phyloP scores from a whole-genome alignment of 495 filamentous ascomycete species.

The Aspergillus diversus region DNA sequence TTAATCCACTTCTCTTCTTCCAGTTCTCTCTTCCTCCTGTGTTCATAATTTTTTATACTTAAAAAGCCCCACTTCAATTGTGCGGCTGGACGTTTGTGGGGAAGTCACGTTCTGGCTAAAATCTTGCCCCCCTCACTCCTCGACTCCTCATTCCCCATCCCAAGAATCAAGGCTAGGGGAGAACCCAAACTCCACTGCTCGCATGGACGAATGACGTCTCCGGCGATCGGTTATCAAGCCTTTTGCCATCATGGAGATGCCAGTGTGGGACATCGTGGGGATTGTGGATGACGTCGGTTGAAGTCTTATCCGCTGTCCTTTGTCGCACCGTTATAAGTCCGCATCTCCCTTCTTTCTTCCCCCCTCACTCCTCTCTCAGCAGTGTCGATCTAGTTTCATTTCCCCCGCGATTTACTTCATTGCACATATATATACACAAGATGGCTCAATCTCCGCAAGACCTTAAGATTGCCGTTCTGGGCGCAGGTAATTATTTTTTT shows the following conservation, averaged over 20 bases:
- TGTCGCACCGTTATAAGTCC: conserved; percentile 9
- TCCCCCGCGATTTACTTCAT: background rate
- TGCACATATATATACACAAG: conserved; percentile 6
- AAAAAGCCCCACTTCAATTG: too few species aligned
- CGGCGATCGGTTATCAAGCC: background rate
- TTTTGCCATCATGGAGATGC: conserved; percentile 5
- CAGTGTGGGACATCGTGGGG: conserved; percentile 28
- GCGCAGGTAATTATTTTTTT: conserved; percentile 33
- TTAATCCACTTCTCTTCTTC: background rate
- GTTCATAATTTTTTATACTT: too few species aligned
- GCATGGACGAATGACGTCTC: background rate
- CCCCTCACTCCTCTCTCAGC: conserved; percentile 3
- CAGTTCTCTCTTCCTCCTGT: background rate
- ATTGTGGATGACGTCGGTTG: conserved; percentile 18
- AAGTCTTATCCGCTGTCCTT: conserved; percentile 17
- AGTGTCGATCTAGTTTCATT: background rate
- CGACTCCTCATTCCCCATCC: background rate
- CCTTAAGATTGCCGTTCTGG: conserved; percentile 48
- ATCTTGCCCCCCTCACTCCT: background rate
- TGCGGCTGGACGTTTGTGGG: background rate
- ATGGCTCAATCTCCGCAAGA: conserved; percentile 43
- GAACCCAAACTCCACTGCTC: background rate
- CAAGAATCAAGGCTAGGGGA: background rate
- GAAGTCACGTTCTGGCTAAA: background rate
- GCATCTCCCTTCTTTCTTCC: background rate